Base-by-base conservation (phyloP, 2,329 filamentous ascomycete genomes). In the Chaetomium olivaceum region DNA sequence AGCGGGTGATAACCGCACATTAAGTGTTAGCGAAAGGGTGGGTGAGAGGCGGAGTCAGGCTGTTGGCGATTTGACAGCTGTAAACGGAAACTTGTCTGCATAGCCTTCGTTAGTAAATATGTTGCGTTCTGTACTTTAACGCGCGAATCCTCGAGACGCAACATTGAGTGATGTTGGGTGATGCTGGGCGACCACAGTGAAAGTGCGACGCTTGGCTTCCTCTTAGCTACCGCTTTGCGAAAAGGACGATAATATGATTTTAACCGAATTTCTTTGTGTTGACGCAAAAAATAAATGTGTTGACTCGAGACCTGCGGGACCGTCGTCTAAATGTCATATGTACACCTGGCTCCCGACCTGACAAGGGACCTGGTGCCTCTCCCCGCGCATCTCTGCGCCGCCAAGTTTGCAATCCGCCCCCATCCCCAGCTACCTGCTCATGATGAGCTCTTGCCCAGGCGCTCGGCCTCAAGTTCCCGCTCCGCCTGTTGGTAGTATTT, bases 401-500 rank as follows among this genome's bases (percentile, higher is more conserved):
- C 33, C 54, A 48, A 6, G 16, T 19, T 21, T 50, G 29, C 21
- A 31, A 6, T 6, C 39, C 36, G n/a, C 46, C 27, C n/a, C 58
- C 14, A 46, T 50, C 57, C 8, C 31, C 19, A 14, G 3, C 16
- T 58, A 46, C 6, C 50, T 14, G 23, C 56, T 70, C 62, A 69
- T 58, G 65, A 50, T 12, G 62, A 61, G 21, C 68, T 65, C 70
- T 69, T 71, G 25, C 58, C 64, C 61, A 71, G 56, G 29, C 74
- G 70, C 83, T 96, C 93, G 48, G 88, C 89, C 81, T 96, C 95
- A 74, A 99, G 80, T 79, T 99, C 95, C 77, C 89, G 85, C 84
- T 99, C 95, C 8, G 95, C 95, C 78, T 96, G 92, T 77, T 90
- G 89, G 80, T 96, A 99, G 82, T 99, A 99, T 83, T 99, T 99